These are phyloP conservation scores for Penicillium nordicum DNA, from an alignment of 2,329 filamentous ascomycete genomes.

Conservation along the genomic window DNA sequence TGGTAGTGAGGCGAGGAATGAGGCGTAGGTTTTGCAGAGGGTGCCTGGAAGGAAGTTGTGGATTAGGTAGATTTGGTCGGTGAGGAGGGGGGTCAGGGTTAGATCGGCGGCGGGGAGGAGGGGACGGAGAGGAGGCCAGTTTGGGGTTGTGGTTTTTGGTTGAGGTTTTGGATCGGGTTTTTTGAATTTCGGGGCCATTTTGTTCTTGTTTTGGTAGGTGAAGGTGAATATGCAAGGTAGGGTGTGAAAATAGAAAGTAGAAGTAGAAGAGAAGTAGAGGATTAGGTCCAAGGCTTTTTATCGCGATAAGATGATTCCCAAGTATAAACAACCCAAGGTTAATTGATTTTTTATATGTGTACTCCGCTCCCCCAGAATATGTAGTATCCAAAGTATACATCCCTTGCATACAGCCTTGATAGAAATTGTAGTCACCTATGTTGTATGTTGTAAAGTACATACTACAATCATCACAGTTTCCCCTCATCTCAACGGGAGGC, in stretches of 20 bases:
- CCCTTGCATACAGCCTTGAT: background rate
- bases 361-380: background rate
- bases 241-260: background rate
- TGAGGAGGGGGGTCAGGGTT: slow-evolving; percentile 54
- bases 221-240: background rate
- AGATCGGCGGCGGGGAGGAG: slow-evolving; percentile 65
- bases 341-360: background rate
- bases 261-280: background rate
- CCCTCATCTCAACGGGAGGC: slow-evolving; percentile 10
- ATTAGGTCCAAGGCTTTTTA: background rate
- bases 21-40: slow-evolving; percentile 72
- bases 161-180: slow-evolving; percentile 14
- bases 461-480: background rate
- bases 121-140: slow-evolving; percentile 72
- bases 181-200: slow-evolving; percentile 18
- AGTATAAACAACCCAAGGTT: background rate
- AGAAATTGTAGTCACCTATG: background rate
- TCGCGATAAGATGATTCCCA: slow-evolving; percentile 4
- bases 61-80: slow-evolving; percentile 68
- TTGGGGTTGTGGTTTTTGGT: slow-evolving; percentile 38
- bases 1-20: slow-evolving; percentile 67
- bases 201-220: background rate
- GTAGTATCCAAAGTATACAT: background rate
- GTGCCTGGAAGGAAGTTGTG: slow-evolving; percentile 70
- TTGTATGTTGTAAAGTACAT: background rate